Percentiles rank a stretch among this genome's conserved stretches.
phyloP scores from a whole-genome alignment of 139 green algal species.

The Pleodorina starrii region DNA sequence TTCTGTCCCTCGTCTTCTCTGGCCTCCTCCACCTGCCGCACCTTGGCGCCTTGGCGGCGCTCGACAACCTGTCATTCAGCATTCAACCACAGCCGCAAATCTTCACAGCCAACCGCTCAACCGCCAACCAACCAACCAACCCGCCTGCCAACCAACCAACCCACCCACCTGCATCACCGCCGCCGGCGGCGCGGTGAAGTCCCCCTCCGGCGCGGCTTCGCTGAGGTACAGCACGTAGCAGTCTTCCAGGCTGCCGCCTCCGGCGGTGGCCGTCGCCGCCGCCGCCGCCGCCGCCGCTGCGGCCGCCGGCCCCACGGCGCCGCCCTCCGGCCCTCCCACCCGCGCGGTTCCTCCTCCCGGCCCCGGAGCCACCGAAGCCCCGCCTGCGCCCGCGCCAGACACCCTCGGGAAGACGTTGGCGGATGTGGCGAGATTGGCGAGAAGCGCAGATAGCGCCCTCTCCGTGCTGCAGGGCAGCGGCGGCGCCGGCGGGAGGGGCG shows the following conservation, averaged over 20 bases:
- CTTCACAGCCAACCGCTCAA: no score
- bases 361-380: not conserved
- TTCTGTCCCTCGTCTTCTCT: no score
- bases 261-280: not conserved
- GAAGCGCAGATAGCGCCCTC: not conserved
- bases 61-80: no score
- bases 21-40: no score
- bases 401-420: not conserved
- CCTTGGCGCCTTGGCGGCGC: no score
- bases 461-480: not conserved
- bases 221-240: constrained; percentile 32
- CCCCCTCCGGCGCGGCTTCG: not conserved
- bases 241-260: not conserved
- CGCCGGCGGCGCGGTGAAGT: not conserved
- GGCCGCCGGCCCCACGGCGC: not conserved
- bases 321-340: not conserved
- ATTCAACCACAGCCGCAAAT: no score
- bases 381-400: not conserved
- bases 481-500: not conserved
- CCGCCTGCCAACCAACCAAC: no score
- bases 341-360: no score
- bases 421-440: not conserved
- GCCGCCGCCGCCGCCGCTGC: constrained; percentile 4
- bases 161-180: constrained; percentile 10
- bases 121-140: no score